phyloP scores from a whole-genome alignment of 192 early-diverging fungal species.

The Coemansia asiatica region DNA sequence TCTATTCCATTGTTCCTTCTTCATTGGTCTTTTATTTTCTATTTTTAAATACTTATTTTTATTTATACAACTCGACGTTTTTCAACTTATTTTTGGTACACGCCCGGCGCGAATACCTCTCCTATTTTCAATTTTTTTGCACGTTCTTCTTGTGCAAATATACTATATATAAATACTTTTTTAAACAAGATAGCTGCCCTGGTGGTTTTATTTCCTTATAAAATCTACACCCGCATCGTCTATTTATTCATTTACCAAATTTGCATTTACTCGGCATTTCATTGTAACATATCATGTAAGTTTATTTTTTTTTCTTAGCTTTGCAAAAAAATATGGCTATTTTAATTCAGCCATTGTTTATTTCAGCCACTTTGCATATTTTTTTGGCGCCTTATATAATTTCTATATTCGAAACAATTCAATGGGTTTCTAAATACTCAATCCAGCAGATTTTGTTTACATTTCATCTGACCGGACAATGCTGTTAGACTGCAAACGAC shows the following conservation, averaged over 20 bases:
- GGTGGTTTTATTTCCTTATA: too few relatives aligned
- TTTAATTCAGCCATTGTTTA: background rate
- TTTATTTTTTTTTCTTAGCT: too few relatives aligned
- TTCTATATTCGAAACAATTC: background rate
- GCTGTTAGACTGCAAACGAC: background rate
- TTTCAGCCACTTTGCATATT: background rate
- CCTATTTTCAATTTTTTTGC: background rate
- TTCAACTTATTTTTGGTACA: background rate
- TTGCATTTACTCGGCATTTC: too few relatives aligned
- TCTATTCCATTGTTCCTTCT: too few relatives aligned
- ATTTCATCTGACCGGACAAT: background rate
- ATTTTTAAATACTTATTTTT: background rate
- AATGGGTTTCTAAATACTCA: background rate
- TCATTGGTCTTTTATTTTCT: background rate
- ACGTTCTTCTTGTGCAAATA: too few relatives aligned
- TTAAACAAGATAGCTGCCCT: too few relatives aligned
- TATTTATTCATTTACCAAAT: too few relatives aligned
- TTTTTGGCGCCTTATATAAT: background rate
- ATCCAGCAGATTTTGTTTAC: background rate
- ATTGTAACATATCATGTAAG: too few relatives aligned
- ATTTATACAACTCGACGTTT: background rate
- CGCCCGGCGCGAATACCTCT: background rate
- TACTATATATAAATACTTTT: too few relatives aligned
- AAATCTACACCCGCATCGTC: too few relatives aligned
- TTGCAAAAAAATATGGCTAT: too few relatives aligned